A percentile compares a stretch with the other conserved stretches of the same genome.
These are phyloP conservation scores for Lentinula novae-zelandiae DNA, from an alignment of 1,284 basidiomycete species.

Conservation along the genomic window DNA sequence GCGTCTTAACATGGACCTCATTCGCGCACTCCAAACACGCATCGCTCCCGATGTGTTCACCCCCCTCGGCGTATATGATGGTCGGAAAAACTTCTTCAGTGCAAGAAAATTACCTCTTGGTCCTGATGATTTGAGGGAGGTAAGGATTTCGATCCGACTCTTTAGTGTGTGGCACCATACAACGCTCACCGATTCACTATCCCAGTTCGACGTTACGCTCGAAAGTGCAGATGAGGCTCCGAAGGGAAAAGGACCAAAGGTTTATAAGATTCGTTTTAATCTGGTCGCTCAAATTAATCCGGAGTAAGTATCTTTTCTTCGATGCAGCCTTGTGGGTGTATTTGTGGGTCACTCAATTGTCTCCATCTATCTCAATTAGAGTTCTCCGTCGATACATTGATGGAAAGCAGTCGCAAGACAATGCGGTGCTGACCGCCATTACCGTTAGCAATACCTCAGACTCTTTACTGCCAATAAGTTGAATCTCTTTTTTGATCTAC, in stretches of 20 bases:
- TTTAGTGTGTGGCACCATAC: background rate
- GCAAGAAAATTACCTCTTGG: conserved; percentile 54
- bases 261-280: conserved; percentile 48
- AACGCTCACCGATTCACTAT: background rate
- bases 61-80: conserved; percentile 60
- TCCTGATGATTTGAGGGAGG: conserved; percentile 43
- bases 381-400: conserved; percentile 48
- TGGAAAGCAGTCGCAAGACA: conserved; percentile 55
- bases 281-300: conserved; percentile 58
- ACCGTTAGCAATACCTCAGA: conserved; percentile 35
- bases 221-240: background rate
- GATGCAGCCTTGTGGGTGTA: background rate
- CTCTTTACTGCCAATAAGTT: background rate
- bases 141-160: conserved; percentile 8
- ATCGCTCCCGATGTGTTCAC: conserved; percentile 36
- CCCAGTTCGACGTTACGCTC: conserved; percentile 58
- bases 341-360: background rate
- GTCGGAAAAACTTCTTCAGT: conserved; percentile 75
- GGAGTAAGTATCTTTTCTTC: conserved; percentile 37
- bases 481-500: background rate
- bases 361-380: conserved; percentile 26
- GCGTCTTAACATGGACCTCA: conserved; percentile 64
- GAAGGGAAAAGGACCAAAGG: conserved; percentile 33
- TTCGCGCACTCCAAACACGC: conserved; percentile 53
- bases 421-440: conserved; percentile 54